phyloP scores from a whole-genome alignment of 1,284 basidiomycete genomes.

The Inonotus hispidus region DNA sequence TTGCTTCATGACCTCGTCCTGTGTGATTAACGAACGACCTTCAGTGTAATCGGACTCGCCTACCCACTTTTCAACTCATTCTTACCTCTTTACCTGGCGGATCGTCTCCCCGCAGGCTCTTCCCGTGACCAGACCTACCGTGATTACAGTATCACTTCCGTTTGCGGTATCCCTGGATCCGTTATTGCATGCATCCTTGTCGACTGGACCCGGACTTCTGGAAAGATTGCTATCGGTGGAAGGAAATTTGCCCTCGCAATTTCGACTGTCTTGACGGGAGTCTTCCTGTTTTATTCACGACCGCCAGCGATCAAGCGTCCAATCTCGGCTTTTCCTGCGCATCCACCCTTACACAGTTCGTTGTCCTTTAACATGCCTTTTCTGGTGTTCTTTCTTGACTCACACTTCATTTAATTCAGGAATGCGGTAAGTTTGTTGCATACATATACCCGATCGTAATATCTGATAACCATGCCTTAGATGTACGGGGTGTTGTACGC shows the following conservation, averaged over 20 bases:
- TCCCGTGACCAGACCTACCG: conserved; percentile 36
- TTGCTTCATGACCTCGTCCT: not conserved
- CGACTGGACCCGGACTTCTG: conserved; percentile 37
- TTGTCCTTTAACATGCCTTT: conserved; percentile 6
- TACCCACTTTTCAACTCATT: conserved; percentile 55
- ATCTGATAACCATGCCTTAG: conserved; percentile 23
- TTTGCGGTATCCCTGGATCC: conserved; percentile 53
- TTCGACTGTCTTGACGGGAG: conserved; percentile 43
- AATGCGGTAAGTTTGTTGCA: conserved; percentile 28
- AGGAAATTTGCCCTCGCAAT: conserved; percentile 47
- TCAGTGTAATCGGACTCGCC: conserved; percentile 49
- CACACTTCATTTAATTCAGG: conserved; percentile 20
- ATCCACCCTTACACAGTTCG: conserved; percentile 43
- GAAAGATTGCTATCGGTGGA: conserved; percentile 36
- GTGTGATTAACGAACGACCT: not conserved
- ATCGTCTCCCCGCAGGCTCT: conserved; percentile 31
- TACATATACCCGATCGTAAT: not conserved
- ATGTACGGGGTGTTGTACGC: conserved; percentile 63
- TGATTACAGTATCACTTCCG: conserved; percentile 45
- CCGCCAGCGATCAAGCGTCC: conserved; percentile 39
- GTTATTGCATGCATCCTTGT: conserved; percentile 50
- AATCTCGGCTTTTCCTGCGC: conserved; percentile 53
- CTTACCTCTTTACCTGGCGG: conserved; percentile 46
- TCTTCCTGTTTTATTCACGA: conserved; percentile 63
- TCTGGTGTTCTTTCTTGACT: not conserved